Base-by-base conservation (phyloP, 148 eudicot species). In the Amaranthus cruentus region DNA sequence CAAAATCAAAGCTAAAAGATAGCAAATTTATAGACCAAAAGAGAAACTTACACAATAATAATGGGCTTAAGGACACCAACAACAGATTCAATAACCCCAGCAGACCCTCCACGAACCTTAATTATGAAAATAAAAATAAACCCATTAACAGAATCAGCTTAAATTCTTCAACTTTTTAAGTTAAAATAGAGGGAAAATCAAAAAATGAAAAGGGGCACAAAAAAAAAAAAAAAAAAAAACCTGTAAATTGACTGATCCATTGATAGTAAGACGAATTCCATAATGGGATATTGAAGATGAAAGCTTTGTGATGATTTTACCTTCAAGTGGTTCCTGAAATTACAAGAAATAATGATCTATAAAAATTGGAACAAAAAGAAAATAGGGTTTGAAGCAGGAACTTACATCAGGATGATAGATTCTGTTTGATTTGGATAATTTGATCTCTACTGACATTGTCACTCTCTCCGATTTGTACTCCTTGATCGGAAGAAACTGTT, bases 71-170 rank as follows among this genome's bases (percentile, higher is more conserved):
- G 73, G 61, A 83, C 88, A 11, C 91, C 91, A 74, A 83, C 87
- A 50, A 87, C 66, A 15, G 91, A 87, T 75, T 87, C 91, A 43
- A 87, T 63, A 8, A 85, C 79, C 66, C 91, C 91, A 71, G 91
- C 91, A 61, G 91, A 85, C 55, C 91, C 91, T 63, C 91, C 91
- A 53, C 87, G 87, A 76, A 87, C 84, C 91, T 87, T 21, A 67
- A 67, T 49, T 10, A 14, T 7, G 8, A 7, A 66, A 11, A 66
- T 47, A 3, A 46, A 47, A 28, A 64, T 46, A 2, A 62, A 42
- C 49, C 48, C 14, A 65, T 14, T 65, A 5, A 48, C n/a, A 15
- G 15, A 15, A 6, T 14, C 3, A 49, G 1, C 10, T 61, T 1
- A 61, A 62, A 44, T 10, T 5, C 6, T 9, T 14, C 6, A 63